Evolutionary conservation across 1,284 basidiomycete genomes (phyloP).

Genomic region (Leccinum subspadiceum): DNA sequence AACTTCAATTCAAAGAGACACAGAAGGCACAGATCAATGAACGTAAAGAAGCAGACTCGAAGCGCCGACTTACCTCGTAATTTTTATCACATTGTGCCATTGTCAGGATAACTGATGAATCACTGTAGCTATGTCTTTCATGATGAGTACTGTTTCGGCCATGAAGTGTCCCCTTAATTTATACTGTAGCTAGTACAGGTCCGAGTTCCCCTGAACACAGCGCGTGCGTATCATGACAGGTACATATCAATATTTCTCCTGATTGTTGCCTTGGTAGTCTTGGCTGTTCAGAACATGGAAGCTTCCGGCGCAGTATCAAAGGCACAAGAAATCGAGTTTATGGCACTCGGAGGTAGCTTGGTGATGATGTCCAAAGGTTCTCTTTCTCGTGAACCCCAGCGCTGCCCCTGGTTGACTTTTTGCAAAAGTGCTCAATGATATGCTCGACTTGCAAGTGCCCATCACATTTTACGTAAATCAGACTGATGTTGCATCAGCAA

Average conservation of each 20-base stretch:
- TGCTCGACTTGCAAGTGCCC: constrained; percentile 70
- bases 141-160: constrained; percentile 45
- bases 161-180: constrained; percentile 15
- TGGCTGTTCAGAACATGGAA: constrained; percentile 89
- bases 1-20: constrained; percentile 74
- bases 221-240: constrained; percentile 48
- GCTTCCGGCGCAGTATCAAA: constrained; percentile 63
- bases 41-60: constrained; percentile 74
- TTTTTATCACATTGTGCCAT: constrained; percentile 5
- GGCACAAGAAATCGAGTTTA: constrained; percentile 76
- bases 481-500: constrained; percentile 29
- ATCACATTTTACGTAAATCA: not conserved
- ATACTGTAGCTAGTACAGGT: constrained; percentile 52
- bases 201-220: constrained; percentile 89
- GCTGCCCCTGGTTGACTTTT: constrained; percentile 6
- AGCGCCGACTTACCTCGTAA: constrained; percentile 78
- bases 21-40: constrained; percentile 87
- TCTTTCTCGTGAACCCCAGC: not conserved
- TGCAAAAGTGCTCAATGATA: constrained; percentile 76
- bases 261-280: constrained; percentile 41
- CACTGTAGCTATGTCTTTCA: constrained; percentile 70
- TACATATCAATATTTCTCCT: not conserved
- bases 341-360: constrained; percentile 77
- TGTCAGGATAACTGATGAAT: constrained; percentile 2
- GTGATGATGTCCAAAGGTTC: constrained; percentile 87